phyloP scores from a whole-genome alignment of 495 filamentous ascomycete species.

The Penicillium diatomitis region DNA sequence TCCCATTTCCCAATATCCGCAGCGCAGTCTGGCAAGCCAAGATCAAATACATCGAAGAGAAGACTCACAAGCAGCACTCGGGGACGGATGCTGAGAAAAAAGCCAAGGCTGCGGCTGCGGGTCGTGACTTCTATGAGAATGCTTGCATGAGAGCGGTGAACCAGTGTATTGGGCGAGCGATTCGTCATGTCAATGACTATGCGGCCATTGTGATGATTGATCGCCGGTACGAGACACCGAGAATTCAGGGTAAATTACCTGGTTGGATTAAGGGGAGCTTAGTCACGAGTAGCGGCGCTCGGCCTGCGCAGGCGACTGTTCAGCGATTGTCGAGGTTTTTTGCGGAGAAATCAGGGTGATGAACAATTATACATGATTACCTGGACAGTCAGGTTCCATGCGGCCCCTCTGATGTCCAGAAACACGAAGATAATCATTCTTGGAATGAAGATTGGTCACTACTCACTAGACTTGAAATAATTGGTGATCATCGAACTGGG shows the following conservation, averaged over 20 bases:
- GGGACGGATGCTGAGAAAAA: slow-evolving; percentile 26
- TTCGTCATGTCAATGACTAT: slow-evolving; percentile 80
- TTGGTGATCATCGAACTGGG: too few relatives aligned
- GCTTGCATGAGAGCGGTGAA: slow-evolving; percentile 95
- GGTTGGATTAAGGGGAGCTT: slow-evolving; percentile 66
- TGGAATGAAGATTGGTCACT: too few relatives aligned
- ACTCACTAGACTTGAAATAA: too few relatives aligned
- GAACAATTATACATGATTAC: too few relatives aligned
- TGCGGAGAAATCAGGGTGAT: slow-evolving; percentile 4
- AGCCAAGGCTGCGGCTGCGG: slow-evolving; percentile 49
- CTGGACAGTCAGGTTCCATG: too few relatives aligned
- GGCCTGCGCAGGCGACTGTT: slow-evolving; percentile 21
- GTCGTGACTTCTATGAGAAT: slow-evolving; percentile 85
- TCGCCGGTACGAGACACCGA: slow-evolving; percentile 55
- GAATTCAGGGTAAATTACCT: slow-evolving; percentile 72
- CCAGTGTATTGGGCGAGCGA: slow-evolving; percentile 88
- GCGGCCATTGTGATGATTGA: slow-evolving; percentile 85
- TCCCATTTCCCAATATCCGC: slow-evolving; percentile 88
- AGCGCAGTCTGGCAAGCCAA: slow-evolving; percentile 89
- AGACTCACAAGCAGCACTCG: slow-evolving; percentile 39
- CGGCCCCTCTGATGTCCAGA: too few relatives aligned
- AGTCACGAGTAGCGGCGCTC: slow-evolving; percentile 10
- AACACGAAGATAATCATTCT: too few relatives aligned
- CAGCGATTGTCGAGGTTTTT: slow-evolving; percentile 32
- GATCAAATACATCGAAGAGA: slow-evolving; percentile 73